Evolutionary conservation across 768 basidiomycete species (phyloP).

Genomic region (Inosperma sp.): DNA sequence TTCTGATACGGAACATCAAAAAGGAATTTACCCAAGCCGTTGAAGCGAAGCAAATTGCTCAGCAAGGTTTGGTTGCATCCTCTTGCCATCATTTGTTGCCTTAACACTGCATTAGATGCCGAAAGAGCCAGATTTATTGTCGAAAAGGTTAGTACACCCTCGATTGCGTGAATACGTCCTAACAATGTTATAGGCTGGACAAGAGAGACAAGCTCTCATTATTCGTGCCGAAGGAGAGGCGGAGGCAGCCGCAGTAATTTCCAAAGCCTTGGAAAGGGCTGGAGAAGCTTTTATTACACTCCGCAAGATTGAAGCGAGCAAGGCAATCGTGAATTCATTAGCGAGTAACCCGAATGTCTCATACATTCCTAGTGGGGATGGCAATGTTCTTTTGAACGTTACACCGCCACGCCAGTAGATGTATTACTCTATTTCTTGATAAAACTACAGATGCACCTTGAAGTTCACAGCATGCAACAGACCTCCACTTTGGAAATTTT

Average conservation of each 20-base stretch:
- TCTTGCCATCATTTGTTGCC: background rate
- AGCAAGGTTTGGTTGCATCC: constrained; percentile 64
- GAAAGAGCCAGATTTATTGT: constrained; percentile 99
- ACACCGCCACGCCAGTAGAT: constrained; percentile 48
- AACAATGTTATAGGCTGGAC: constrained; percentile 69
- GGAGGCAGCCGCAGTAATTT: constrained; percentile 93
- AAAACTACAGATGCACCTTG: constrained; percentile 9
- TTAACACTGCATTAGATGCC: constrained; percentile 56
- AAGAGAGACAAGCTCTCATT: constrained; percentile 97
- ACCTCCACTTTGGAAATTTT: too few relatives aligned
- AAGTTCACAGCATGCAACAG: too few relatives aligned
- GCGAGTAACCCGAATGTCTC: constrained; percentile 78
- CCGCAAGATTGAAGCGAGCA: constrained; percentile 95
- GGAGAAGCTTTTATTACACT: constrained; percentile 95
- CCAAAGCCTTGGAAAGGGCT: constrained; percentile 83
- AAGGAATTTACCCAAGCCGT: constrained; percentile 98
- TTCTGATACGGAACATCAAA: constrained; percentile 6
- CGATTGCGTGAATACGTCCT: background rate
- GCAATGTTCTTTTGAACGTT: constrained; percentile 80
- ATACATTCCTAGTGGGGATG: constrained; percentile 77
- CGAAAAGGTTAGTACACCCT: constrained; percentile 65
- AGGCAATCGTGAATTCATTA: constrained; percentile 91
- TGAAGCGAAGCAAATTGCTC: constrained; percentile 99
- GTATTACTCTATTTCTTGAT: constrained; percentile 10
- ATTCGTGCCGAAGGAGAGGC: constrained; percentile 99